Base-by-base conservation (phyloP, 495 filamentous ascomycete species). In the Astrocystis sublimbata region DNA sequence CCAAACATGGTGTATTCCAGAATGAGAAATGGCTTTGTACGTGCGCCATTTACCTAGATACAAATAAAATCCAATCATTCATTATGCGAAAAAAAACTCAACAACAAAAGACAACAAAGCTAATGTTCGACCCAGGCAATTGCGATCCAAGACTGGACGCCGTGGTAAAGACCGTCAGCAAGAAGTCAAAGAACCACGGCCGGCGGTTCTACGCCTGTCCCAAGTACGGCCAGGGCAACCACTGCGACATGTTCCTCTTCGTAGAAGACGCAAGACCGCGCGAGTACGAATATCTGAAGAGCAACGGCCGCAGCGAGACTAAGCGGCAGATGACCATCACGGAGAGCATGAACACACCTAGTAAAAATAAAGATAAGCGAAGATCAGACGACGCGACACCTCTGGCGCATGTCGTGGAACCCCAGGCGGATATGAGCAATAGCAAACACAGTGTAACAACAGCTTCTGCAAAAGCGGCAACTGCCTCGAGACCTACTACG, bases 221-320 rank as follows among this genome's bases (percentile, higher is more conserved):
- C 58, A 81, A 83, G 62, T 68, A 75, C 30, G 65, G 73, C 1
- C 65, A 65, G 23, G 60, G 68, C 17, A 69, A 78, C 42, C 75
- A 77, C 38, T 93, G 90, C 72, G 75, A 78, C 15, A 92, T 92
- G 78, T 93, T 91, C 69, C 73, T 92, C 2, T 92, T 86, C 84
- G 78, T 80, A 28, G 82, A 85, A 28, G 81, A 85, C n/a, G 89
- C 89, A 0, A 73, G 80, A 35, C 61, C 60, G 19, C 80, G 86
- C 15, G 86, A 90, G 66, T 77, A 79, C 64, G 65, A 68, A 12
- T 74, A 76, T 7, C 68, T 86, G 3, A 64, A 82, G 23, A 79
- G 75, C 57, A 88, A 87, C 65, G 46, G 65, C 38, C 62, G 63
- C 45, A 66, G 80, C 78, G 15, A 75, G 61, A 38, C n/a, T n/a